Evolutionary conservation across 1,284 basidiomycete genomes (phyloP), one percentile per base, ranked within the genome.

Genomic region (Sporisorium scitamineum): DNA sequence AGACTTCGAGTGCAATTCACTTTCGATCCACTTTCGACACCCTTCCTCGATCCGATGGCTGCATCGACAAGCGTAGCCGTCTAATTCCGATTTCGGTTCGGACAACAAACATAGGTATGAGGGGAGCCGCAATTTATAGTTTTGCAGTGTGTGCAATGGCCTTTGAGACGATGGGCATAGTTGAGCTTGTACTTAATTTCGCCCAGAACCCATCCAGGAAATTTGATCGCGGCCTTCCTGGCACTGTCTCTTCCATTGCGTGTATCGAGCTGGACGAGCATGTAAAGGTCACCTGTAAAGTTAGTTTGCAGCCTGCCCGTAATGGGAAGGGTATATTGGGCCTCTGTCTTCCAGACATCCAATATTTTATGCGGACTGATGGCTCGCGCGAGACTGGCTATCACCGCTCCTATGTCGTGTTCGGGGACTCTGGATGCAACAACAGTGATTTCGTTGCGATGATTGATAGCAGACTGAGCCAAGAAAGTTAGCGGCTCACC

Each of bases 181-280:
- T 37, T 20, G 18, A 52, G 50, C 31, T 52, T 52, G 20, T 52
- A 34, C 50, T 14, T 24, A 10, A 3, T 4, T 11, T 11, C 24
- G 8, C 13, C 44, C 24, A 45, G 8, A n/a, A 18, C 44, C 10
- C 9, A 45, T 13, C 44, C 44, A 16, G 44, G 44, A 45, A 45
- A 6, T 26, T 9, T 14, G 22, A 14, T 13, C 3, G 44, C 44
- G 22, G 14, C 13, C 7, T 16, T 9, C 13, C 22, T 26, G 13
- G 44, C 10, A 26, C 24, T 5, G 10, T 24, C 44, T 24, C 13
- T 26, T 24, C 37, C 22, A 26, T 26, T 13, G 44, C 24, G 10
- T 2, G 31, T 48, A 20, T 47, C 44, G n/a, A 57, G 39, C 22
- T 48, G 4, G 13, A 57, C 39, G 9, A 57, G 54, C 8, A 55